Base-by-base conservation (phyloP, 805 yeast species). In the Starmera quercuum region DNA sequence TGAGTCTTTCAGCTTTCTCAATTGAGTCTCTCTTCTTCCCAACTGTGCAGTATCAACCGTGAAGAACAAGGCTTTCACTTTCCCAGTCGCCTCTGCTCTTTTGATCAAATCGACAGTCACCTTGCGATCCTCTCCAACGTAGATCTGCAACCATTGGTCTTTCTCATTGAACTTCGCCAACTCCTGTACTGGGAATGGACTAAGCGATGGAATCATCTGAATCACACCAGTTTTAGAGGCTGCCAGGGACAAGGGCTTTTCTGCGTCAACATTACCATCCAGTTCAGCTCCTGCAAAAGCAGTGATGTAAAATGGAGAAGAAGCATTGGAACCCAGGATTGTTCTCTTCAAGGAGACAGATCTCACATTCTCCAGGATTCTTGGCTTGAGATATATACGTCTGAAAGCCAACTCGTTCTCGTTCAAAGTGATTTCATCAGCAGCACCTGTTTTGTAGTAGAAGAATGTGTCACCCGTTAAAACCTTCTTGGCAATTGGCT, bases 21-120 rank as follows among this genome's bases (percentile, higher is more conserved):
- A 13, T 8, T 34, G 29, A 11, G 68, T 63, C 42, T 71, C 78
- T 32, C 81, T 54, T 30, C 69, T 59, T 2, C 81, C 81, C 31
- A 73, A 56, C 31, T 62, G 64, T 0, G 78, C 73, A 15, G 74
- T 64, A 46, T 75, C 81, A 13, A 73, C 73, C 4, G 79, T 75
- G 34, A 75, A 63, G 37, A 72, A 68, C 4, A 75, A 40, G 0
- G 67, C 78, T 44, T 66, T 66, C 32, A 68, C 53, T 7, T 66
- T 65, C 5, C 51, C 54, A 11, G 59, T 47, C 12, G 46, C 45
- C 32, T 66, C 67, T 15, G 66, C 66, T 26, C 60, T 61, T 32
- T 52, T 53, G 12, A 72, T 53, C 31, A 54, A 45, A 11, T 53
- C 41, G 6, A 38, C 40, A 11, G 46, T 38, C 14, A 38, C 37